Percentiles rank a stretch among this genome's conserved stretches.
Evolutionary conservation across 2,329 filamentous ascomycete species (phyloP).

Genomic region (Aspergillus puulaauensis): DNA sequence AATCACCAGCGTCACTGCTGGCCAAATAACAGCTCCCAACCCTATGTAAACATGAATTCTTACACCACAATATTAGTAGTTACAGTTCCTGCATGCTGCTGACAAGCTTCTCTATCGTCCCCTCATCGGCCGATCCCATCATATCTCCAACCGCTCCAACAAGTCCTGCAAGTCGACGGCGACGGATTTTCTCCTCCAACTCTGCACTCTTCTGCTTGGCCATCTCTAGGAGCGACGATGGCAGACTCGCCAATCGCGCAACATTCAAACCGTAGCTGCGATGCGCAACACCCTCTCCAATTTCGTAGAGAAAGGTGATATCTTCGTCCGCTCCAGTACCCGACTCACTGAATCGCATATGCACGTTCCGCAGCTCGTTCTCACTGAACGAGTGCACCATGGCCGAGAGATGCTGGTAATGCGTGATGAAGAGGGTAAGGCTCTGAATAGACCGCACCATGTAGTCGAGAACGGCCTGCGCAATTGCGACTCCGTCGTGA

Average conservation of each 20-base stretch:
- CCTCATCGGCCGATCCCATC: slow-evolving; percentile 22
- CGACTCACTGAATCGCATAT: slow-evolving; percentile 80
- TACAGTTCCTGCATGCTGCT: slow-evolving; percentile 35
- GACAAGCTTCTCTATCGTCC: slow-evolving; percentile 31
- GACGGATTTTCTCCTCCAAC: slow-evolving; percentile 71
- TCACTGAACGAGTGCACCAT: slow-evolving; percentile 67
- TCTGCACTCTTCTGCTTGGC: slow-evolving; percentile 77
- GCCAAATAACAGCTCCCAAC: too few species aligned
- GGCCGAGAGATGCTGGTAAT: slow-evolving; percentile 85
- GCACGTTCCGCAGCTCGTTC: slow-evolving; percentile 76
- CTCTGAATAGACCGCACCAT: slow-evolving; percentile 73
- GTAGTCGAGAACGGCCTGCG: slow-evolving; percentile 83
- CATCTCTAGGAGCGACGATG: slow-evolving; percentile 71
- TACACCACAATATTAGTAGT: not conserved
- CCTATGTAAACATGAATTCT: not conserved
- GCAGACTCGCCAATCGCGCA: slow-evolving; percentile 79
- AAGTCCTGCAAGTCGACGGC: slow-evolving; percentile 56
- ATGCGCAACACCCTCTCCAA: slow-evolving; percentile 87
- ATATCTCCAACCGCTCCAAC: slow-evolving; percentile 30
- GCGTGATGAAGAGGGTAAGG: slow-evolving; percentile 92
- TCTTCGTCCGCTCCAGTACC: slow-evolving; percentile 63
- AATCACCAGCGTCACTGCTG: too few species aligned
- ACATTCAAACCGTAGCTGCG: slow-evolving; percentile 94
- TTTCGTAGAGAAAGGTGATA: slow-evolving; percentile 92
- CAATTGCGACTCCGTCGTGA: slow-evolving; percentile 94